These are phyloP conservation scores for Quercus dentata DNA, from an alignment of 306 rosid genomes.

Conservation along the genomic window DNA sequence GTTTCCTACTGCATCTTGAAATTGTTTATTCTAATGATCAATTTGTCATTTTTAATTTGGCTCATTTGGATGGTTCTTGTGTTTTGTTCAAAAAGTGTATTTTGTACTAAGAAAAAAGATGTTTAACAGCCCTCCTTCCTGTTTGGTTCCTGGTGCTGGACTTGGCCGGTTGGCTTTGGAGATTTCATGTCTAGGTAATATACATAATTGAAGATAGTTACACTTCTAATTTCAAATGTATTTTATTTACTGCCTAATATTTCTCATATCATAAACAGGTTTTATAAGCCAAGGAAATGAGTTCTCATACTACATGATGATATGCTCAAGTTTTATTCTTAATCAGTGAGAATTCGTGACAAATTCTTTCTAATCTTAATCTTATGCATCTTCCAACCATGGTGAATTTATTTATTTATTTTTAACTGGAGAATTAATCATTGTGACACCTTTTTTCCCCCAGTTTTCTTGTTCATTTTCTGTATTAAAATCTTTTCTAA, in stretches of 20 bases:
- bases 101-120: constrained; percentile 28
- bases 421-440: constrained; percentile 5
- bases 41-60: not conserved
- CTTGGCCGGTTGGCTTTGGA: constrained; percentile 95
- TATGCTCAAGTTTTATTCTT: constrained; percentile 96
- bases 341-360: constrained; percentile 61
- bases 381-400: constrained; percentile 6
- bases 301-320: constrained; percentile 99
- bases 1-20: constrained; percentile 18
- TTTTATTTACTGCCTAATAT: constrained; percentile 11
- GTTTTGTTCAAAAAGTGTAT: not conserved
- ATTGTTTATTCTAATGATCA: not conserved
- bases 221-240: constrained; percentile 9
- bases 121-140: constrained; percentile 79
- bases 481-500: not conserved
- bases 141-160: constrained; percentile 99
- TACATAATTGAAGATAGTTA: constrained; percentile 1
- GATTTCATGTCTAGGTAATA: constrained; percentile 81
- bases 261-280: constrained; percentile 50
- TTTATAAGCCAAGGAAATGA: constrained; percentile 96
- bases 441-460: constrained; percentile 1
- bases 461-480: not conserved
- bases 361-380: constrained; percentile 11
- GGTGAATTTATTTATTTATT: not conserved
- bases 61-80: not conserved